Base-by-base conservation (phyloP, 768 basidiomycete species). In the Hericium rajendrae region DNA sequence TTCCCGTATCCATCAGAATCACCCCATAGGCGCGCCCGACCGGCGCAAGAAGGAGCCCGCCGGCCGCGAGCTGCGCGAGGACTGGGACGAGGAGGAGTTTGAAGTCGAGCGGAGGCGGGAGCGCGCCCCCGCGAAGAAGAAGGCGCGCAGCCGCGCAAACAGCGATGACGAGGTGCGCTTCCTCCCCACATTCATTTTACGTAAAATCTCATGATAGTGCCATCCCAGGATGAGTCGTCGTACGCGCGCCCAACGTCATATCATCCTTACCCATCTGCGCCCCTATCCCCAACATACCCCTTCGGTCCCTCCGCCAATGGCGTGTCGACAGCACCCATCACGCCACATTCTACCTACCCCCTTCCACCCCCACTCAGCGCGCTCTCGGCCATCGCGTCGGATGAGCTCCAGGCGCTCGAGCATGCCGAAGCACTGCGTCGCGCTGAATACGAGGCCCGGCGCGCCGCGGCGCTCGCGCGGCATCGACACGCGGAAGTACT, bases 371-470 rank as follows among this genome's bases (percentile, higher is more conserved):
- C 65, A 53, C 63, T 89, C 64, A 80, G 81, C n/a, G 77, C 86
- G 1, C 70, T 90, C 18, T 86, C 86, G 48, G 85, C 74, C 32
- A 74, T 88, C 18, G 93, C 94, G 2, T 86, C 94, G 72, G 91
- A 91, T 57, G 91, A 97, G 67, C 79, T 98, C 8, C 86, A 89
- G 65, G 84, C 86, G 63, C 83, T 98, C 32, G 94, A 98, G 68
- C 85, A 85, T 40, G 80, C 85, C 59, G 94, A 97, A 69, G 76
- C 76, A 4, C 77, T 82, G 55, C 75, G 84, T 24, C 74, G 84
- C 46, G 84, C 84, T 5, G 83, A 85, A 65, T 84, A 78, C 64
- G 81, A 83, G 71, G 66, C 74, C 48, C 68, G 75, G 57, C 79
- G 73, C 60, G 72, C 73, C 60, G 80, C 81, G 59, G 68, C 69